Base-by-base conservation (phyloP, 1,139 yeast species). In the Taphrina pruni region DNA sequence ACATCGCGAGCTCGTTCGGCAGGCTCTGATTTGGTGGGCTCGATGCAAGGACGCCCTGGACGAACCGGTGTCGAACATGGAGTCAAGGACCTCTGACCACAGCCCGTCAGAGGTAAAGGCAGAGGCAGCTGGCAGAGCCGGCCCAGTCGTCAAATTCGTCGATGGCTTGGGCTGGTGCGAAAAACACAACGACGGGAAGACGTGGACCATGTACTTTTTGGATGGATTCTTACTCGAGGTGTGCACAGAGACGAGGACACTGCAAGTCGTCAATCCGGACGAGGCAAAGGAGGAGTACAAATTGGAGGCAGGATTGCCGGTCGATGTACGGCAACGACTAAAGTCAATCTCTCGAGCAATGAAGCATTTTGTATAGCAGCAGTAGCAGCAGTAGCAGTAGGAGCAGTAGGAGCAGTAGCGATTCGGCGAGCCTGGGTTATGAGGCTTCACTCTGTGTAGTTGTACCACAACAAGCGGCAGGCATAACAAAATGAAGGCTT, bases 111-210 rank as follows among this genome's bases (percentile, higher is more conserved):
- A 6, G 12, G n/a, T 17, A 20, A 36, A 9, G 32, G 14, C 11
- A 5, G 32, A 6, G 12, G 32, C 9, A n/a, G 48, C 14, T 1
- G 9, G 65, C 55, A 32, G 17, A 39, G 17, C 20, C 8, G 35
- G 48, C 21, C 26, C 32, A 32, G 51, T 35, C 12, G 65, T 46
- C 26, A 46, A 50, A n/a, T 66, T 60, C 21, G 26, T 66, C 21
- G 66, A 66, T n/a, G 66, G 61, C 14, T 45, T 36, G 20, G 69
- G 69, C 12, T 66, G 69, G 69, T 66, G 69, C 32, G 66, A 55
- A 43, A 48, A 50, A 50, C 55, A 20, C 21, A 51, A 57, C 20
- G 52, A 17, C 11, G 60, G 66, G 4, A 38, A 36, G 26, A 26
- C n/a, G n/a, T 66, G 69, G 69, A 38, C 32, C 14, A 32, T 66